Evolutionary conservation across 345 rosid species (phyloP).

Genomic region (Citrus mangshanensis): DNA sequence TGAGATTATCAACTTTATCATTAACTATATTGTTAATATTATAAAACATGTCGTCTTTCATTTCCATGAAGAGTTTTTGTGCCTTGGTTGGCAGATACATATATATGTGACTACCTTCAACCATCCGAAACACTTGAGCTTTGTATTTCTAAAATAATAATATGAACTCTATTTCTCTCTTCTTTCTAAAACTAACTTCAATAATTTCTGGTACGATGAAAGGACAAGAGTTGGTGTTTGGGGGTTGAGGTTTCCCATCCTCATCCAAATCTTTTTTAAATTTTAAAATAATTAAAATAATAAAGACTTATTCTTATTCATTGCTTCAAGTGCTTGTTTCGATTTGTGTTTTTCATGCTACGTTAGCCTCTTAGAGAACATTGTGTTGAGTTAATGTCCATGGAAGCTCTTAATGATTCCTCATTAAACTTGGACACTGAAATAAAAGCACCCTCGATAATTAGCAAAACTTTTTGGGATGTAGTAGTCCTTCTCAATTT

Average conservation of each 20-base stretch:
- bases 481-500: slow-evolving; percentile 25
- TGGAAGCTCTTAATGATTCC: slow-evolving; percentile 51
- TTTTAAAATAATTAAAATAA: no score
- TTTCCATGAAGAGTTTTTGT: slow-evolving; percentile 81
- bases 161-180: not conserved
- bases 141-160: slow-evolving; percentile 10
- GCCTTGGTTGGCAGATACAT: slow-evolving; percentile 65
- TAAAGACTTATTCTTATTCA: not conserved
- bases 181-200: no score
- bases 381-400: slow-evolving; percentile 74
- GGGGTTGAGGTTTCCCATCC: no score
- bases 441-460: slow-evolving; percentile 39
- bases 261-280: no score
- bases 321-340: not conserved
- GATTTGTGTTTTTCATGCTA: not conserved
- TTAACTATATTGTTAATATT: slow-evolving; percentile 24
- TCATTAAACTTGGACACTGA: slow-evolving; percentile 59
- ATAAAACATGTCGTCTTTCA: slow-evolving; percentile 55
- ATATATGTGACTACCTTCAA: slow-evolving; percentile 74
- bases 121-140: slow-evolving; percentile 78
- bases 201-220: no score
- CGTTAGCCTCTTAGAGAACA: slow-evolving; percentile 73
- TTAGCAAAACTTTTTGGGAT: slow-evolving; percentile 67
- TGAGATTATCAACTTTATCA: slow-evolving; percentile 16
- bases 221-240: no score